Evolutionary conservation across 257 asterid species (phyloP).

Genomic region (Ehretia macrophylla): DNA sequence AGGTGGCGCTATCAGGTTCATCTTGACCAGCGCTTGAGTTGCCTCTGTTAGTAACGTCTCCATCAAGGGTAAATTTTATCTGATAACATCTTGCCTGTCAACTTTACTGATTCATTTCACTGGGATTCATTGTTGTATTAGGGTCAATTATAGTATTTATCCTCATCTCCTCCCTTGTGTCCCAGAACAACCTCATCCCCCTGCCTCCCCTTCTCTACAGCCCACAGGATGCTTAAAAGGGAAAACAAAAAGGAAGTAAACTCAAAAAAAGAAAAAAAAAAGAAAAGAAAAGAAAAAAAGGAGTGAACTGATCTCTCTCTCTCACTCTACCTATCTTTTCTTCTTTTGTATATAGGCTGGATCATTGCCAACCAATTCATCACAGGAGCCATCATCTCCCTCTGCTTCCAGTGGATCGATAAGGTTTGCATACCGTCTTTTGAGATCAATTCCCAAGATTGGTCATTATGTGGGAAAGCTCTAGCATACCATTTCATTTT

Average conservation of each 20-base stretch:
- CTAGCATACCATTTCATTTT: background rate
- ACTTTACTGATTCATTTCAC: background rate
- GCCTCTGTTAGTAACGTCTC: constrained; percentile 52
- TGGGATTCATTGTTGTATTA: no score
- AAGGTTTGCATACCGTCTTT: constrained; percentile 27
- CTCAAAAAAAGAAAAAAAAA: no score
- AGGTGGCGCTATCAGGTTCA: constrained; percentile 57
- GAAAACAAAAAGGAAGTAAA: no score
- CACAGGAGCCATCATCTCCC: constrained; percentile 52
- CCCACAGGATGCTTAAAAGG: no score
- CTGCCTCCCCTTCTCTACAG: no score
- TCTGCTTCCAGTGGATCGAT: constrained; percentile 40
- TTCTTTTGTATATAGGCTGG: constrained; percentile 35
- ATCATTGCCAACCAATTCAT: constrained; percentile 47
- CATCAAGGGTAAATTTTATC: constrained; percentile 48
- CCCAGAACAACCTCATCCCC: no score
- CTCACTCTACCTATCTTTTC: no score
- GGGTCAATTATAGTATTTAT: no score
- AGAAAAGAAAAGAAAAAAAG: no score
- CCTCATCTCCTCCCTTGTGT: no score
- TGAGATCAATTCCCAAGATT: background rate
- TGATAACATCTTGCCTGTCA: background rate
- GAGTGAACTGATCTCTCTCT: no score
- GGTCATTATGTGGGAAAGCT: background rate
- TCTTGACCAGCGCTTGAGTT: constrained; percentile 57